These are phyloP conservation scores for Arthrobotrys conoides DNA, from an alignment of 2,329 filamentous ascomycete genomes.

Conservation along the genomic window DNA sequence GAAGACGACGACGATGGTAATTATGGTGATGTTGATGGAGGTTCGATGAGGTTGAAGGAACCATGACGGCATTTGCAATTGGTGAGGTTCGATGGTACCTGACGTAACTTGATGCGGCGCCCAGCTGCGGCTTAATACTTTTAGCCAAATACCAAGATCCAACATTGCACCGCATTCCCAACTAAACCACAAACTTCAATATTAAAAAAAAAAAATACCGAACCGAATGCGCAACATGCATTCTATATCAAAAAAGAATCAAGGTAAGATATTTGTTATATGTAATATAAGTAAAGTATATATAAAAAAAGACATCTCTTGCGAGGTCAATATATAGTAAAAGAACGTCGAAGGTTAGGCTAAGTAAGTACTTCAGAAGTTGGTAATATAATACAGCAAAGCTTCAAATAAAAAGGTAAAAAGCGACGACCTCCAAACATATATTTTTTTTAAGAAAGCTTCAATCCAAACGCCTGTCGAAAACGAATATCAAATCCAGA, in stretches of 20 bases:
- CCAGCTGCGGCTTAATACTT: not conserved
- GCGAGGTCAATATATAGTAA: constrained; percentile 17
- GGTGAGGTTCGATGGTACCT: constrained; percentile 2
- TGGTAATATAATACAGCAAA: constrained; percentile 21
- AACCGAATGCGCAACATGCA: not conserved
- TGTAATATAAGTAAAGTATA: not conserved
- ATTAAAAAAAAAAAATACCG: not conserved
- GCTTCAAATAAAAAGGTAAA: not conserved
- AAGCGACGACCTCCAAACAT: constrained; percentile 1
- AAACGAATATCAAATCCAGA: constrained; percentile 2
- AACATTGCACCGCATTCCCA: not conserved
- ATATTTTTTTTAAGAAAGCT: not conserved
- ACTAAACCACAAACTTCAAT: not conserved
- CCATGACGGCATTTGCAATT: constrained; percentile 30
- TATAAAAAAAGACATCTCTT: not conserved
- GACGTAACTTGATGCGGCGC: constrained; percentile 40
- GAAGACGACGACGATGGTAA: not conserved
- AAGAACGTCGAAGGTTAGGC: not conserved
- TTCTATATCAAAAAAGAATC: not conserved
- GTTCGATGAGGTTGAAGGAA: constrained; percentile 5
- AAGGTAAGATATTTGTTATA: not conserved
- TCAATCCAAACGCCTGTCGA: constrained; percentile 24
- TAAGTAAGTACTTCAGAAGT: not conserved
- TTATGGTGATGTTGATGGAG: not conserved
- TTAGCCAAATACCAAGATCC: not conserved